phyloP scores from a whole-genome alignment of 2,329 filamentous ascomycete genomes.

The Dactylella cylindrospora region DNA sequence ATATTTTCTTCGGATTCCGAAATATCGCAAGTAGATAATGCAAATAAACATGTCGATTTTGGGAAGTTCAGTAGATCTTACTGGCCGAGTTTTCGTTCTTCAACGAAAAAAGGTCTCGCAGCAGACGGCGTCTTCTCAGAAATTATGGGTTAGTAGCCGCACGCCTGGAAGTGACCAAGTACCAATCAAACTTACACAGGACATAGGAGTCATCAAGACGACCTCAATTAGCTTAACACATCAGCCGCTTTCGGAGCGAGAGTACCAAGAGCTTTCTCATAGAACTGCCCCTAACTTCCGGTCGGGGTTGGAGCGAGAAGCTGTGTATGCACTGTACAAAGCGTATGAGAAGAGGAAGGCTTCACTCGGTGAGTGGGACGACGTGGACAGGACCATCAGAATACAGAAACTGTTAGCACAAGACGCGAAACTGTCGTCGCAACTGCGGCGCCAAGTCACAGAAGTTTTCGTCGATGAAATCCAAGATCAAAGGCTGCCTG shows the following conservation, averaged over 20 bases:
- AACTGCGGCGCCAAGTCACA: conserved; percentile 7
- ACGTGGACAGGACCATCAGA: conserved; percentile 10
- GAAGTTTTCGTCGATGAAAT: conserved; percentile 32
- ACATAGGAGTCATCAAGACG: conserved; percentile 7
- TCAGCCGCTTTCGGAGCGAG: neutral
- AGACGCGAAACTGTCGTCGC: neutral
- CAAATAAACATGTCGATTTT: conserved; percentile 11
- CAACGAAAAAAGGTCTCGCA: conserved; percentile 6
- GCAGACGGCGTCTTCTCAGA: conserved; percentile 19
- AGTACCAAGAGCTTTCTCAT: conserved; percentile 10
- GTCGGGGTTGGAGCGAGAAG: conserved; percentile 2
- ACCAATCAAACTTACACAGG: too few relatives aligned
- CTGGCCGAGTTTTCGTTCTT: conserved; percentile 7
- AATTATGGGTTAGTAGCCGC: conserved; percentile 4
- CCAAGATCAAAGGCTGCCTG: conserved; percentile 21
- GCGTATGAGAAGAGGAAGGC: conserved; percentile 22
- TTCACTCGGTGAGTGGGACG: conserved; percentile 20
- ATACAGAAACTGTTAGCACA: conserved; percentile 1
- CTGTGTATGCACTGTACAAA: conserved; percentile 13
- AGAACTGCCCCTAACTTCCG: conserved; percentile 12
- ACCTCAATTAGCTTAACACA: neutral
- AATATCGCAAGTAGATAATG: neutral
- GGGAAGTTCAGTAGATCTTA: conserved; percentile 17
- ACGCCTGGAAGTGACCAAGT: neutral
- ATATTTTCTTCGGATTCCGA: neutral